phyloP scores from a whole-genome alignment of 495 filamentous ascomycete species.

The Talaromyces adpressus region DNA sequence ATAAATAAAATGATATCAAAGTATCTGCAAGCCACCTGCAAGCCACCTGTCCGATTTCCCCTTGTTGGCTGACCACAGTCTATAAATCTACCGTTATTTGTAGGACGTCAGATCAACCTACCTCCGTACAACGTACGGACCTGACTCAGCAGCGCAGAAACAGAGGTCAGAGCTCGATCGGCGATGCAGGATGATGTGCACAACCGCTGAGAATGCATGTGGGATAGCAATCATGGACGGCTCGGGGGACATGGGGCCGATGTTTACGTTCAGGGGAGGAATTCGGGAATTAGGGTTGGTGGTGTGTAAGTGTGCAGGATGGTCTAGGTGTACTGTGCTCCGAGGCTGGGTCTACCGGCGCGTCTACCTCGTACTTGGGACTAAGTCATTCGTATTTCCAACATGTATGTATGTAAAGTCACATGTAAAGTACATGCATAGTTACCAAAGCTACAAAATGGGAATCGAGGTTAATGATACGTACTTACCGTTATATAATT shows the following conservation, averaged over 20 bases:
- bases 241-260: background rate
- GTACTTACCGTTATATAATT: background rate
- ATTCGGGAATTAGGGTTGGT: background rate
- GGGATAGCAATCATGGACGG: no score
- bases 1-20: background rate
- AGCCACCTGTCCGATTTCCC: background rate
- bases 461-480: no score
- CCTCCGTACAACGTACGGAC: no score
- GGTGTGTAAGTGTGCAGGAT: background rate
- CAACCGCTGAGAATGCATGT: background rate
- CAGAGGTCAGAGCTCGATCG: background rate
- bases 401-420: no score
- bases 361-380: background rate
- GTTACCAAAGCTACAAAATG: no score
- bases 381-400: background rate
- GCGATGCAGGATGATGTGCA: background rate
- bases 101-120: background rate
- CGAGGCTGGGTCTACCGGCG: background rate
- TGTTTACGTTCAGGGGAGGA: background rate
- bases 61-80: background rate
- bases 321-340: slow-evolving; percentile 1
- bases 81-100: background rate
- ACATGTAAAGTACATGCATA: no score
- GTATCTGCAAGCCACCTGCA: background rate
- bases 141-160: background rate